Percentiles rank a stretch among this genome's conserved stretches.
These are phyloP conservation scores for Neurospora terricola DNA, from an alignment of 495 filamentous ascomycete species.

Conservation along the genomic window DNA sequence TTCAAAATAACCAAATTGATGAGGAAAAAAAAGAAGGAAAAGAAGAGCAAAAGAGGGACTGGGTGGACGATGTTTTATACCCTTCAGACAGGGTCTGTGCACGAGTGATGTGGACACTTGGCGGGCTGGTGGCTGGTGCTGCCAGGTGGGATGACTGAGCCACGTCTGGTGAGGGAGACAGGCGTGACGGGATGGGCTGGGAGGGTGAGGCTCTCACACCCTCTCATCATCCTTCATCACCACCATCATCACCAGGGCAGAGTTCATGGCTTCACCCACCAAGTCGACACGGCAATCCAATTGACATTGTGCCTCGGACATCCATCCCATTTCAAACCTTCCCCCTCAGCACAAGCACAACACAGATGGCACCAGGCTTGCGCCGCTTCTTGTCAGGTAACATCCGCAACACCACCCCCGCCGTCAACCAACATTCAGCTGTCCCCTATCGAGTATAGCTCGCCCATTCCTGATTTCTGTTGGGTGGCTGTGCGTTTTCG, in stretches of 20 bases:
- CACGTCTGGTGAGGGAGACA: too few relatives aligned
- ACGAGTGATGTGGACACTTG: too few relatives aligned
- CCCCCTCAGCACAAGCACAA: not conserved
- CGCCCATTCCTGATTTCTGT: not conserved
- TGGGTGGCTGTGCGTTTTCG: not conserved
- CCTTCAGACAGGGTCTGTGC: too few relatives aligned
- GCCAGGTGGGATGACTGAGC: too few relatives aligned
- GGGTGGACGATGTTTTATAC: too few relatives aligned
- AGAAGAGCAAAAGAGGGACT: too few relatives aligned
- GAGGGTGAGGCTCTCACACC: too few relatives aligned
- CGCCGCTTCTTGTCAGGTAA: not conserved
- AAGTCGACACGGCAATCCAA: not conserved
- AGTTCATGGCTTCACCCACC: not conserved
- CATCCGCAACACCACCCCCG: not conserved
- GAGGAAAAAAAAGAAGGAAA: too few relatives aligned
- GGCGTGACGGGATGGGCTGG: too few relatives aligned
- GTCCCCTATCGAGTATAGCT: not conserved
- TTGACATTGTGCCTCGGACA: not conserved
- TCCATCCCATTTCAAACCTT: not conserved
- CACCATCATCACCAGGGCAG: not conserved
- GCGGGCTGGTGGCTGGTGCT: too few relatives aligned
- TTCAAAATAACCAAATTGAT: constrained; percentile 30
- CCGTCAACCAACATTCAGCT: not conserved
- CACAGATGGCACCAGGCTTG: not conserved
- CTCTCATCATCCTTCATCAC: too few relatives aligned